These are phyloP conservation scores for Biscogniauxia marginata DNA, from an alignment of 2,329 filamentous ascomycete species.

Conservation along the genomic window DNA sequence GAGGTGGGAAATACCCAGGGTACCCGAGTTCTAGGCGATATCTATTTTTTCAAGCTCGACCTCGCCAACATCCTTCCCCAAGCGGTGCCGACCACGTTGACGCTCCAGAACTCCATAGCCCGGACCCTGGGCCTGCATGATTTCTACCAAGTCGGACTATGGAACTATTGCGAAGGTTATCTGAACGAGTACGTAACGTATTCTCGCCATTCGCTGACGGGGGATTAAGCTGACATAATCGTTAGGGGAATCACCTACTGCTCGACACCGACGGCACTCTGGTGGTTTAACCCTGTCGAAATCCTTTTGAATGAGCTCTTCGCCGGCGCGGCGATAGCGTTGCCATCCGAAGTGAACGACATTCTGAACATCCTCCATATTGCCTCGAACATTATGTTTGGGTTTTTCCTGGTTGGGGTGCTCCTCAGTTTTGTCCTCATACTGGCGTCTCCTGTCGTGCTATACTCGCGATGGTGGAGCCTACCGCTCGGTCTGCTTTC, in stretches of 20 bases:
- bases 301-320: constrained; percentile 80
- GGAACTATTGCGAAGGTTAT: constrained; percentile 91
- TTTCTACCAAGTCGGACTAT: constrained; percentile 90
- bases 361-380: constrained; percentile 73
- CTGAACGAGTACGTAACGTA: constrained; percentile 49
- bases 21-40: constrained; percentile 60
- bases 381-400: constrained; percentile 85
- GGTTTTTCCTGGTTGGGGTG: constrained; percentile 73
- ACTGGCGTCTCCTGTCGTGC: constrained; percentile 58
- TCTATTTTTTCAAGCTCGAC: constrained; percentile 84
- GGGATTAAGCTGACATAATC: constrained; percentile 44
- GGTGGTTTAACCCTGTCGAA: constrained; percentile 88
- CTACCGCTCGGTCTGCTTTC: constrained; percentile 67
- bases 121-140: constrained; percentile 85
- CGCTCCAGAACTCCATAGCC: constrained; percentile 81
- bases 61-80: constrained; percentile 77
- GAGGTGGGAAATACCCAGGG: constrained; percentile 72
- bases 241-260: constrained; percentile 71
- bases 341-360: constrained; percentile 70
- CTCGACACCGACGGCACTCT: constrained; percentile 66
- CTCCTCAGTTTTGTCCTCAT: constrained; percentile 72
- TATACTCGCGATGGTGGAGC: constrained; percentile 57
- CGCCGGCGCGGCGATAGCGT: constrained; percentile 75
- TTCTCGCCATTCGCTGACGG: neutral
- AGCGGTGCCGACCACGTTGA: constrained; percentile 64